A percentile compares a stretch with the other conserved stretches of the same genome.
These are phyloP conservation scores for Ceratocystis diversiconidia DNA, from an alignment of 2,329 filamentous ascomycete genomes.

Conservation along the genomic window DNA sequence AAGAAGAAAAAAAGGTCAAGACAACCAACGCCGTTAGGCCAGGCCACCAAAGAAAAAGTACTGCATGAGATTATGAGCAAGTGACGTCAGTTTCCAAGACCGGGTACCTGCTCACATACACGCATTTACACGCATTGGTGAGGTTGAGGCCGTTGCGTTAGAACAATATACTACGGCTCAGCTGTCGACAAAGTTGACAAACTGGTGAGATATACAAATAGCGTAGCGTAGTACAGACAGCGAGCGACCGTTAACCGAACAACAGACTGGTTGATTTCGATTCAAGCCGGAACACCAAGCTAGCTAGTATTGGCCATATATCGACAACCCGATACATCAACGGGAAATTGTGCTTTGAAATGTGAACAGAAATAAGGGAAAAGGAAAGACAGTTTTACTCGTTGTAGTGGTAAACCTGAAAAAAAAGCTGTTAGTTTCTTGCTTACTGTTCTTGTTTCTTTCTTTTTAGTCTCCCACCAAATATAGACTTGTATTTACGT, in stretches of 20 bases:
- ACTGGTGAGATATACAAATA: neutral
- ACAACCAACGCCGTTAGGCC: constrained; percentile 5
- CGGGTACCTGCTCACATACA: neutral
- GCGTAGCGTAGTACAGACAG: neutral
- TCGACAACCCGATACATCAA: neutral
- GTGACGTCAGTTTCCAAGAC: neutral
- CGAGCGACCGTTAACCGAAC: neutral
- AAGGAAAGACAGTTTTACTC: constrained; percentile 40
- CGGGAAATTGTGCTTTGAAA: neutral
- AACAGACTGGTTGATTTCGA: constrained; percentile 2
- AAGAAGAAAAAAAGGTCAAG: constrained; percentile 7
- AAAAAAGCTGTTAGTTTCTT: constrained; percentile 16
- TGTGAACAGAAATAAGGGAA: neutral
- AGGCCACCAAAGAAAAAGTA: neutral
- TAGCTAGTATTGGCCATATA: constrained; percentile 8
- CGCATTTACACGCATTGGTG: neutral
- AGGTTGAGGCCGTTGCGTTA: neutral
- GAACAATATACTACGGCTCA: neutral
- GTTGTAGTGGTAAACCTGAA: constrained; percentile 77
- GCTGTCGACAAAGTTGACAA: neutral
- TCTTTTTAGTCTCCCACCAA: neutral
- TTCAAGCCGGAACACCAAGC: neutral
- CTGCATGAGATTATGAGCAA: neutral
- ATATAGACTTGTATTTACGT: constrained; percentile 24
- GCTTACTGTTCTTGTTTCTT: neutral